phyloP scores from a whole-genome alignment of 805 yeast species.

The Blastobotrys chiropterorum region DNA sequence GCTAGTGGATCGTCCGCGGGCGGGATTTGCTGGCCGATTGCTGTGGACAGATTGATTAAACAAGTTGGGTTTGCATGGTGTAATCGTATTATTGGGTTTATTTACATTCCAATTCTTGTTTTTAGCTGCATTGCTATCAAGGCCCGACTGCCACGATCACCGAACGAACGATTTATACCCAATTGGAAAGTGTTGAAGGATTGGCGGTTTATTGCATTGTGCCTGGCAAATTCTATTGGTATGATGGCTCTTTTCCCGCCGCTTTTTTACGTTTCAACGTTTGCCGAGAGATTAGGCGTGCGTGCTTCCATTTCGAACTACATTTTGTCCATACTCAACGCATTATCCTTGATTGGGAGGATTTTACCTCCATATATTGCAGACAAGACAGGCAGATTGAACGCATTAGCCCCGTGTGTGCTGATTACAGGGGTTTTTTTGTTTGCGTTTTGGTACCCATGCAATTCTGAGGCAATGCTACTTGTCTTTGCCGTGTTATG shows the following conservation, averaged over 20 bases:
- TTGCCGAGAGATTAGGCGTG: constrained; percentile 21
- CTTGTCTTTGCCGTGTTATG: constrained; percentile 27
- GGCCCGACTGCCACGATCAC: constrained; percentile 4
- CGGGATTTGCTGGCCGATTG: constrained; percentile 32
- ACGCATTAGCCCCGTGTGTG: constrained; percentile 1
- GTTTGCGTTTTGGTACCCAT: constrained; percentile 34
- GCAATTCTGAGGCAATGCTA: constrained; percentile 10
- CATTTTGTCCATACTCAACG: constrained; percentile 25
- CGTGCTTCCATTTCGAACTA: constrained; percentile 16
- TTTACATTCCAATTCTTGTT: constrained; percentile 20
- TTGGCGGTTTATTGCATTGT: constrained; percentile 12
- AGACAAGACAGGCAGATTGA: constrained; percentile 1
- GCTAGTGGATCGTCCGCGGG: constrained; percentile 45
- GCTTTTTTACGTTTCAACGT: constrained; percentile 26
- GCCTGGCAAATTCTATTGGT: constrained; percentile 11
- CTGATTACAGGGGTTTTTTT: constrained; percentile 1
- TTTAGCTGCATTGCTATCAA: constrained; percentile 4
- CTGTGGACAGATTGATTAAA: constrained; percentile 32
- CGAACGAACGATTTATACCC: background rate
- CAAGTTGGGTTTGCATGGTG: constrained; percentile 48
- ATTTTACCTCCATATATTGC: background rate
- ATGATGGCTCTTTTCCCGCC: constrained; percentile 23
- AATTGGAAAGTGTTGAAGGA: constrained; percentile 18
- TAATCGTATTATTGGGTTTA: constrained; percentile 41
- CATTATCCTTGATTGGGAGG: constrained; percentile 24